Evolutionary conservation across 768 basidiomycete species (phyloP).

Genomic region (Pisolithus marmoratus): DNA sequence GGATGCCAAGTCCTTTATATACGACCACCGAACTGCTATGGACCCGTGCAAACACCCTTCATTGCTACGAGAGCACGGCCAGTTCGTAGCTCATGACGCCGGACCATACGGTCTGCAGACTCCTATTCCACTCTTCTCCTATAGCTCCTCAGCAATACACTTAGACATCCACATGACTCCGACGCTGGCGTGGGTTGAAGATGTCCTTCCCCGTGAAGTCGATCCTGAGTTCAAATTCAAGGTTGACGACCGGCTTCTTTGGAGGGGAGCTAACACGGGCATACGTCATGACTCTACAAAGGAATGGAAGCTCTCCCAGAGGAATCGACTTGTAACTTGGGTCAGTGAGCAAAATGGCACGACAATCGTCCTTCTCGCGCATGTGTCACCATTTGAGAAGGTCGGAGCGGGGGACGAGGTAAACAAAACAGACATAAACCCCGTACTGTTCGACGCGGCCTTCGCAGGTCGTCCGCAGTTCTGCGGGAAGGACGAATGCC

Average conservation of each 20-base stretch:
- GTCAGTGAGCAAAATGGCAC: constrained; percentile 35
- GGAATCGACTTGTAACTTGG: constrained; percentile 38
- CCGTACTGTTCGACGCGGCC: constrained; percentile 49
- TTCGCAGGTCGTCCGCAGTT: constrained; percentile 39
- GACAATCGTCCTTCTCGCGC: constrained; percentile 28
- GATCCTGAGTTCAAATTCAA: constrained; percentile 66
- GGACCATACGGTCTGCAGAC: constrained; percentile 37
- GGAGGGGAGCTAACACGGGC: constrained; percentile 69
- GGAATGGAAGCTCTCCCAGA: constrained; percentile 45
- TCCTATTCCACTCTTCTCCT: constrained; percentile 44
- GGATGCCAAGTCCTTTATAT: constrained; percentile 19
- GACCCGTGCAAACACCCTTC: constrained; percentile 35
- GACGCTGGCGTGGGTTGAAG: constrained; percentile 40
- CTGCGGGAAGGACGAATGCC: constrained; percentile 39
- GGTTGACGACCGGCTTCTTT: constrained; percentile 51
- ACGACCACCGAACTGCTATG: constrained; percentile 30
- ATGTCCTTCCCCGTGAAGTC: constrained; percentile 36
- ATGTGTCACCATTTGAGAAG: constrained; percentile 19
- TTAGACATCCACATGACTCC: constrained; percentile 44
- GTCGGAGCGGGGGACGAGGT: constrained; percentile 28
- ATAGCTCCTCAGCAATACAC: constrained; percentile 41
- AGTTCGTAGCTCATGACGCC: constrained; percentile 38
- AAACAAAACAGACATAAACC: constrained; percentile 38
- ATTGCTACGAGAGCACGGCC: constrained; percentile 40
- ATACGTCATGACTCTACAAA: constrained; percentile 34